Percentiles rank a stretch among this genome's conserved stretches.
These are phyloP conservation scores for Thelonectria blattea DNA, from an alignment of 2,329 filamentous ascomycete genomes.

Conservation along the genomic window DNA sequence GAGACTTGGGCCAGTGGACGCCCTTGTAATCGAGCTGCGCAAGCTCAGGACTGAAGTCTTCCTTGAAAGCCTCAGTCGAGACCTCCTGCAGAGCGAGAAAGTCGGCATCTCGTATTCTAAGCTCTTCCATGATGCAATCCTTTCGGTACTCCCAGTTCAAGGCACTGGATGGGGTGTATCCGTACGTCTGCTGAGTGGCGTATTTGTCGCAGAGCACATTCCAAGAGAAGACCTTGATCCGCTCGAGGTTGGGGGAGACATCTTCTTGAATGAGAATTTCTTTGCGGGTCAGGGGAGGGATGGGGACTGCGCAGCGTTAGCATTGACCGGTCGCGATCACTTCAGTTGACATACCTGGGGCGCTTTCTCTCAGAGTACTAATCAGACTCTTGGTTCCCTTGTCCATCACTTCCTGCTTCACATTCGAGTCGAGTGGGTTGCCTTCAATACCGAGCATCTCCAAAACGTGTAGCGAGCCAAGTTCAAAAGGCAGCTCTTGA, in stretches of 20 bases:
- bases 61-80: slow-evolving; percentile 88
- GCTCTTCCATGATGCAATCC: slow-evolving; percentile 81
- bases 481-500: slow-evolving; percentile 78
- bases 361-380: slow-evolving; percentile 80
- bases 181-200: slow-evolving; percentile 83
- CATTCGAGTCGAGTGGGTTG: slow-evolving; percentile 78
- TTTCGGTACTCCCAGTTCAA: slow-evolving; percentile 88
- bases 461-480: slow-evolving; percentile 87
- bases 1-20: slow-evolving; percentile 87
- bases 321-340: background rate
- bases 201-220: slow-evolving; percentile 96
- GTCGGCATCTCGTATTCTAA: slow-evolving; percentile 80
- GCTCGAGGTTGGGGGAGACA: slow-evolving; percentile 64
- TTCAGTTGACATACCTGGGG: slow-evolving; percentile 70
- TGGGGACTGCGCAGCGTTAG: slow-evolving; percentile 64
- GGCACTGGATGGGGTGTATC: slow-evolving; percentile 84
- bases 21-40: slow-evolving; percentile 91
- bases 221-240: slow-evolving; percentile 87
- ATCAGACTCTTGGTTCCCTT: slow-evolving; percentile 87
- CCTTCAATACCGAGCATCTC: slow-evolving; percentile 92
- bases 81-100: slow-evolving; percentile 94
- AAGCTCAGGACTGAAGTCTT: slow-evolving; percentile 86
- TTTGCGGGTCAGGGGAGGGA: slow-evolving; percentile 77
- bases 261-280: slow-evolving; percentile 80
- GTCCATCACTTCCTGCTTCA: slow-evolving; percentile 85